phyloP scores from a whole-genome alignment of 352 stramenopile species.

The Pythium catenulatum region DNA sequence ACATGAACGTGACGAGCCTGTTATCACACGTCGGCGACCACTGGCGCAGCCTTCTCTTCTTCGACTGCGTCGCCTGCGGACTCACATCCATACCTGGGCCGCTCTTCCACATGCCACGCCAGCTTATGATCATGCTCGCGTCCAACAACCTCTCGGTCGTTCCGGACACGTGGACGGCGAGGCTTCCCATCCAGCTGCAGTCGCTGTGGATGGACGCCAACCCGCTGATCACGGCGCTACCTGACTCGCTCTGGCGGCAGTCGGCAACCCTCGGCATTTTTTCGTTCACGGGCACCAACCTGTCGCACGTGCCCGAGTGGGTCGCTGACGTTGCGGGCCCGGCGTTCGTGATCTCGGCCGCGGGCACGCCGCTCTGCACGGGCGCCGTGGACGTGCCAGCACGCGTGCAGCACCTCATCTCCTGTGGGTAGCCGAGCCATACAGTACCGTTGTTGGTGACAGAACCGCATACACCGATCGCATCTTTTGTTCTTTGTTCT shows the following conservation, averaged over 20 bases:
- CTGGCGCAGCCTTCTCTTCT: background rate
- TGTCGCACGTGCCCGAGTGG: slow-evolving; percentile 9
- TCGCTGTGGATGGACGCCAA: slow-evolving; percentile 26
- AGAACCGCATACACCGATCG: background rate
- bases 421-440: background rate
- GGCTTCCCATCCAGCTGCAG: background rate
- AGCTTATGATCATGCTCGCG: background rate
- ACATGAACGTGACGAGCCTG: background rate
- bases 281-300: background rate
- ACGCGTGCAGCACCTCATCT: background rate
- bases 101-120: background rate
- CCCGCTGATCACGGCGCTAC: background rate
- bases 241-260: slow-evolving; percentile 19
- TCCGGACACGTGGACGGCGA: background rate
- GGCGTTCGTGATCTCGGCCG: slow-evolving; percentile 4
- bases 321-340: slow-evolving; percentile 5
- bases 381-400: background rate
- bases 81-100: background rate
- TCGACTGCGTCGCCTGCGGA: slow-evolving; percentile 24
- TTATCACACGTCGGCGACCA: background rate
- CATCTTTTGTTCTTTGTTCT: too few species aligned
- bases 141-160: background rate
- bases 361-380: background rate
- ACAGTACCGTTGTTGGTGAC: background rate
- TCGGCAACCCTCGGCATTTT: background rate